A percentile compares a stretch with the other conserved stretches of the same genome.
These are phyloP conservation scores for Nepenthes alata DNA, from an alignment of 179 eudicot genomes.

Conservation along the genomic window DNA sequence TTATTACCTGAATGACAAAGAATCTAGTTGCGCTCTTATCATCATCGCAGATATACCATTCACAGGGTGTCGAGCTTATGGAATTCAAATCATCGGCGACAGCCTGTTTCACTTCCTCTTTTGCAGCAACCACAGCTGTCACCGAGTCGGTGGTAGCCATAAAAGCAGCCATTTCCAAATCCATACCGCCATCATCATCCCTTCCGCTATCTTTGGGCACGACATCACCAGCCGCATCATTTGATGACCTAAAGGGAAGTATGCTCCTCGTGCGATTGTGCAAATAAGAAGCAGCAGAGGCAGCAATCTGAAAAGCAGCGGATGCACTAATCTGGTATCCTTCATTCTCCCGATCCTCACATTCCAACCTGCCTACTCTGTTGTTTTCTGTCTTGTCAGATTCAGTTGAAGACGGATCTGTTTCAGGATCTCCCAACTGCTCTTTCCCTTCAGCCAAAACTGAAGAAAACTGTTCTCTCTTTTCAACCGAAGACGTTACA, in stretches of 20 bases:
- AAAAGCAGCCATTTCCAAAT: slow-evolving; percentile 59
- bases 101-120: slow-evolving; percentile 96
- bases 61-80: slow-evolving; percentile 66
- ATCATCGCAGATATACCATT: slow-evolving; percentile 95
- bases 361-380: slow-evolving; percentile 13
- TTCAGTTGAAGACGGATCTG: slow-evolving; percentile 19
- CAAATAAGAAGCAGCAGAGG: slow-evolving; percentile 79
- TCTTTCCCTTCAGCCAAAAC: slow-evolving; percentile 43
- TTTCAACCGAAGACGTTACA: slow-evolving; percentile 75
- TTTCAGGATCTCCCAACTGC: slow-evolving; percentile 26
- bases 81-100: slow-evolving; percentile 91
- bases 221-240: slow-evolving; percentile 17
- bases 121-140: slow-evolving; percentile 94
- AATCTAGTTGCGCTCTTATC: slow-evolving; percentile 59
- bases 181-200: slow-evolving; percentile 4
- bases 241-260: slow-evolving; percentile 40
- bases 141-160: slow-evolving; percentile 89
- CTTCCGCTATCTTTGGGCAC: slow-evolving; percentile 2
- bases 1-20: slow-evolving; percentile 75
- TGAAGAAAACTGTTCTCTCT: slow-evolving; percentile 39
- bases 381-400: slow-evolving; percentile 11
- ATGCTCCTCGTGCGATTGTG: slow-evolving; percentile 53
- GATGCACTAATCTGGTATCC: slow-evolving; percentile 37
- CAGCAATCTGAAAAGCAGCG: slow-evolving; percentile 67
- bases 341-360: slow-evolving; percentile 18